Evolutionary conservation across 306 rosid species (phyloP), one percentile per base, ranked within the genome.

Genomic region (Glycine tomentella): DNA sequence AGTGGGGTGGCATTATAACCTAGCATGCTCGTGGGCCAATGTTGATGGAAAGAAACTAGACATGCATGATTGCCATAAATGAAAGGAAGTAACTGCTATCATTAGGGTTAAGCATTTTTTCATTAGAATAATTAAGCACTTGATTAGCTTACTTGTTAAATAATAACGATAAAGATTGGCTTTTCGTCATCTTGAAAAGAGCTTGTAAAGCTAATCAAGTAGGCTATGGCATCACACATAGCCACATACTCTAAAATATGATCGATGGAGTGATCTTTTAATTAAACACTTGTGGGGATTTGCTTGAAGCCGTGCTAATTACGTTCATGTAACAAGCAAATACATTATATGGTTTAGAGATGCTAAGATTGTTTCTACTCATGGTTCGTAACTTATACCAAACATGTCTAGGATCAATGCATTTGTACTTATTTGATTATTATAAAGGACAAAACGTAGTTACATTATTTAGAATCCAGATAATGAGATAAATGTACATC

Each of bases 321-420:
- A 82, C 80, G 80, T 84, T 90, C 97, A 92, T 91, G 91, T 89
- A n/a, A n/a, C n/a, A n/a, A n/a, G n/a, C n/a, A n/a, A n/a, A n/a
- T n/a, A 69, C 49, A 65, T 77, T 55, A n/a, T 57, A 25, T 33
- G 31, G 34, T 46, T n/a, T 31, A 20, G 44, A 69, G 80, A 81
- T 81, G 89, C 76, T 59, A 58, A 25, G 36, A 58, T 75, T 33
- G 63, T 68, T 74, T 49, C 57, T 69, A 59, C 62, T 58, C 12
- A 69, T 77, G 44, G 40, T 55, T 53, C 52, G 9, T 69, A 77
- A 8, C 7, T 7, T 72, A 14, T 63, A 52, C 80, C 61, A 66
- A 66, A 50, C 13, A 6, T 20, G 69, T 57, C 63, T 25, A 51
- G 80, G 67, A 68, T 77, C 78, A 48, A 74, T 74, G 82, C 33